Base-by-base conservation (phyloP, 805 yeast genomes). In the Cyberlindnera samutprakarnensis region DNA sequence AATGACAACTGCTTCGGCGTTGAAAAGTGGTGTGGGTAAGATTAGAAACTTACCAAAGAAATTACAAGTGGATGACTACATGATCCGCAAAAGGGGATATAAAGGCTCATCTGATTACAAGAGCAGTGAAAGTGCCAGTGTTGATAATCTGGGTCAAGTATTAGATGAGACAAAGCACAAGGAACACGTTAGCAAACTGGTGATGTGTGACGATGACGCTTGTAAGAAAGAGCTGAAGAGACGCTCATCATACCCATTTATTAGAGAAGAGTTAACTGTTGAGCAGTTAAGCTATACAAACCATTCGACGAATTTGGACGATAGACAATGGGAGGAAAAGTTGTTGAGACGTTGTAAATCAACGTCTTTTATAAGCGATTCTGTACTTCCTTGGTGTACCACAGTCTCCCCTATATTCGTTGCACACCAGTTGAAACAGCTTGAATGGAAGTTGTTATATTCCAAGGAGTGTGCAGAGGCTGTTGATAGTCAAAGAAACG, bases 171-270 rank as follows among this genome's bases (percentile, higher is more conserved):
- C n/a, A n/a, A 17, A 19, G 10, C 14, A 20, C 14, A 13, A 22
- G 11, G 14, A 18, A 8, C 15, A 28, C 12, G 20, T 28, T n/a
- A 21, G 27, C 10, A 30, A 23, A 24, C 22, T 23, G 25, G n/a
- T 29, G 3, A 16, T 34, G n/a, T 28, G 34, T 4, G 43, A 38
- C 19, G 44, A 37, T 31, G 39, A 41, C 14, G 26, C 32, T 5
- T 43, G 41, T 27, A 35, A 31, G 16, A 32, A 14, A 12, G 36
- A 28, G 8, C 17, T 37, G 16, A 23, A 25, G 14, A 31, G 72
- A 44, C 49, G 72, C 30, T 47, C 51, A 14, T 61, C 71, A n/a
- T 53, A 57, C 27, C 72, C 72, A 1, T 50, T 51, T 6, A 37
- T 59, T 8, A 33, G 44, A 12, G 30, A 43, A 3, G 72, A 65